phyloP scores from a whole-genome alignment of 225 moss, liverwort and hornwort genomes.

The Marchantia paleacea region DNA sequence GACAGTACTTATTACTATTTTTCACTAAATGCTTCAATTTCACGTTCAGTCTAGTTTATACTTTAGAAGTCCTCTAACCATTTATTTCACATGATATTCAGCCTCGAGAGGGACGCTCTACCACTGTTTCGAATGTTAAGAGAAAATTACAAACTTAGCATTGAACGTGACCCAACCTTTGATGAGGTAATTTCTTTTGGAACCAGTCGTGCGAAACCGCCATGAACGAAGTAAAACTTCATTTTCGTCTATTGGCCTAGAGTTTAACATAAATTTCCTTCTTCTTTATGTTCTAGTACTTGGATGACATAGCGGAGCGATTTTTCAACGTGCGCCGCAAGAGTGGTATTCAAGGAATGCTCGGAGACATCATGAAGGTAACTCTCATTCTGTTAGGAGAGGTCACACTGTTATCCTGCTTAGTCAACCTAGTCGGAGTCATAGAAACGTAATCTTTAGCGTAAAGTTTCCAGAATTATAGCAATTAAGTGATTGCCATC shows the following conservation, averaged over 20 bases:
- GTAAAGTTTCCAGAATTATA: not conserved
- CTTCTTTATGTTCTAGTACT: conserved; percentile 46
- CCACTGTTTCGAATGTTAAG: conserved; percentile 88
- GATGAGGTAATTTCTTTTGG: conserved; percentile 62
- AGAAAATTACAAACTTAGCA: conserved; percentile 90
- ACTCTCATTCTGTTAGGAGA: not conserved
- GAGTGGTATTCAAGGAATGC: conserved; percentile 88
- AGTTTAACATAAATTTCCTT: not conserved
- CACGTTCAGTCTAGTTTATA: no score
- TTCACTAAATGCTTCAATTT: no score
- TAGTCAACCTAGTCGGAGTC: not conserved
- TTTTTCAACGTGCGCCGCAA: conserved; percentile 78
- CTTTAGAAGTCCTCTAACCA: not conserved
- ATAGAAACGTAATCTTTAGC: not conserved
- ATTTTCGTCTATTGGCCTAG: not conserved
- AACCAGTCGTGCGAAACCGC: not conserved
- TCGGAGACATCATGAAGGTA: conserved; percentile 98
- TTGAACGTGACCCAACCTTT: conserved; percentile 82
- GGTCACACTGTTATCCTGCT: not conserved
- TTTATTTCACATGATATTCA: conserved; percentile 35
- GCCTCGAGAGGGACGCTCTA: conserved; percentile 90
- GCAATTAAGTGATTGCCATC: not conserved
- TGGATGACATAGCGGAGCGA: conserved; percentile 85
- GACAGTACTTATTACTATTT: not conserved
- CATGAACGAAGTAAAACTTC: not conserved